Conservation (phyloP, 164 flowering plant genomes). For the Hamamelis virginiana region DNA sequence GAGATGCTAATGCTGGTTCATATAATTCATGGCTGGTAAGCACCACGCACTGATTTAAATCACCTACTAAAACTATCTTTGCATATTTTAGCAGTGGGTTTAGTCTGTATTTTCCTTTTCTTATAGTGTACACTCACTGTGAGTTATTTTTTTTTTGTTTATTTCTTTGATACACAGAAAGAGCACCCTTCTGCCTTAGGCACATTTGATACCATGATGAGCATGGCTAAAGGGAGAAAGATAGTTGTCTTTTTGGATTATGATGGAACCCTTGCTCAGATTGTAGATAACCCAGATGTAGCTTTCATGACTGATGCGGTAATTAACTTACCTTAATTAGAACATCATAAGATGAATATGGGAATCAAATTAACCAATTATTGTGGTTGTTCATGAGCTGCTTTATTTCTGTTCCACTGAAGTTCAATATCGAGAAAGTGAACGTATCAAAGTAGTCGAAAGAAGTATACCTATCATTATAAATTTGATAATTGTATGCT, state of each 20-base stretch:
- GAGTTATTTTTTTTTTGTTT: neutral
- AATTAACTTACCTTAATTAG: neutral
- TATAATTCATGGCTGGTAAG: conserved; percentile 23
- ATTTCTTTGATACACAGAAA: conserved; percentile 2
- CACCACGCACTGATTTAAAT: neutral
- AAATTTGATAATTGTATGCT: no score
- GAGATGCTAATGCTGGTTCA: conserved; percentile 8
- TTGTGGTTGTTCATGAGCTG: no score
- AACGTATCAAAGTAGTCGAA: no score
- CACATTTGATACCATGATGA: conserved; percentile 23
- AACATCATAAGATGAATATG: no score
- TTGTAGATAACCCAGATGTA: conserved; percentile 30
- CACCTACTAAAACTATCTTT: neutral
- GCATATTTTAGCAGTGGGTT: no score
- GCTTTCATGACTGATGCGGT: conserved; percentile 29
- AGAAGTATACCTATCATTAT: no score
- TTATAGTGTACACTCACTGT: no score
- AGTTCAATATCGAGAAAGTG: no score
- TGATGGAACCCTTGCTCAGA: conserved; percentile 40
- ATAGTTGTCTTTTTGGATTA: conserved; percentile 35
- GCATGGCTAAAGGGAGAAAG: conserved; percentile 14
- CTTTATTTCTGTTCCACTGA: no score
- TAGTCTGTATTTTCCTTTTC: no score
- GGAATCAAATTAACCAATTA: no score
- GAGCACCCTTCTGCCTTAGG: conserved; percentile 35